Base-by-base conservation (phyloP, 1,284 basidiomycete genomes). In the Rugosomyces carneus region DNA sequence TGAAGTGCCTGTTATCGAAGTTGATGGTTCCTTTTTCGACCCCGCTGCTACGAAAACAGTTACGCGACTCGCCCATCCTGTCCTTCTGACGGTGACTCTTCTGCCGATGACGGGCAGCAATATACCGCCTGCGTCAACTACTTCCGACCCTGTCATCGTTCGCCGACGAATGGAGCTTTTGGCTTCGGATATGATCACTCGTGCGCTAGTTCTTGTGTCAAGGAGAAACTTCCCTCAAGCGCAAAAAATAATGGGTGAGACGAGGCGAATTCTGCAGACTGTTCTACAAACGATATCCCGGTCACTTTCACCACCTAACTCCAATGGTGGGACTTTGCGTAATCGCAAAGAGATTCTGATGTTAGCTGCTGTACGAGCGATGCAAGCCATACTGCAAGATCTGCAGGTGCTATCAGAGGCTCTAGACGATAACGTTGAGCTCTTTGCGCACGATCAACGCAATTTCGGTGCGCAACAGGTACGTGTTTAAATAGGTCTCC, bases 391-490 rank as follows among this genome's bases (percentile, higher is more conserved):
- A 40, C 64, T 93, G 48, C 80, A 87, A 56, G 93, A 96, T 66
- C 72, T 96, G 59, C 89, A 93, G 62, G 63, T 81, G 6, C 67
- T 96, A 48, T 74, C 82, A 1, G 93, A 94, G 60, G 92, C 90
- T 5, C 66, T 95, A 51, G 89, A 92, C 44, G 87, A 93, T 58
- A 88, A 92, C 56, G 80, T 87, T n/a, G 90, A 92, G 46, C 60
- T 89, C 63, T 95, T 95, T 67, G 90, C 84, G 21, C 80, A 86
- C 57, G 91, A 94, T 65, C 86, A 91, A 59, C 75, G 91, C 47
- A 94, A 94, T 65, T 90, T 91, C 65, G 91, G 90, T 40, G 92
- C 92, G 48, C 93, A 96, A 62, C 90, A 93, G 80, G 89, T 90
- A 55, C 51, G 76, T 69, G 20, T 10, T 40, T 21, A 16, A 43